Evolutionary conservation across 2,329 filamentous ascomycete genomes (phyloP).

Genomic region (Pseudocercospora fijiensis): DNA sequence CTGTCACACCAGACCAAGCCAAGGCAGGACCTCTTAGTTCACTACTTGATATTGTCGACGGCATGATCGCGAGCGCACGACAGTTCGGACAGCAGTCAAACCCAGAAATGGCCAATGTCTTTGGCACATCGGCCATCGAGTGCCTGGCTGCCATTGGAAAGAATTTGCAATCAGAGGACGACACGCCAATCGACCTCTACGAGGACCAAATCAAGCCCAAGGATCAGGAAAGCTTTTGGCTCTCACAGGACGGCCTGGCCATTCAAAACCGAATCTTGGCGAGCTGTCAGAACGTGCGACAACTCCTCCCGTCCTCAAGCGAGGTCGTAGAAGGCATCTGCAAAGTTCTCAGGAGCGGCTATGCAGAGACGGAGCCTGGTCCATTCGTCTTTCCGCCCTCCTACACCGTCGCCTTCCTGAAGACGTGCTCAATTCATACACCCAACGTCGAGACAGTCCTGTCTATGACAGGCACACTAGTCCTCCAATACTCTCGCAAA

Average conservation of each 20-base stretch:
- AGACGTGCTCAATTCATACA: slow-evolving; percentile 55
- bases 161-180: slow-evolving; percentile 67
- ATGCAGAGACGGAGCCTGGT: slow-evolving; percentile 70
- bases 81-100: slow-evolving; percentile 37
- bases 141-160: slow-evolving; percentile 70
- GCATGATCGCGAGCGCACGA: slow-evolving; percentile 55
- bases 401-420: slow-evolving; percentile 63
- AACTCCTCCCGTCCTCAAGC: slow-evolving; percentile 58
- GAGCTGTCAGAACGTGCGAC: slow-evolving; percentile 52
- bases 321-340: slow-evolving; percentile 73
- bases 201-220: slow-evolving; percentile 41
- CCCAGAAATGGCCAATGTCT: slow-evolving; percentile 44
- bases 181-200: slow-evolving; percentile 68
- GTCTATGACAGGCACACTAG: slow-evolving; percentile 68
- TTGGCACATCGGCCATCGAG: slow-evolving; percentile 58
- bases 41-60: slow-evolving; percentile 61
- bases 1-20: slow-evolving; percentile 58
- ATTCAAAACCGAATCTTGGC: slow-evolving; percentile 53
- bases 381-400: slow-evolving; percentile 72
- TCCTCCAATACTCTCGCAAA: slow-evolving; percentile 45
- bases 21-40: slow-evolving; percentile 57
- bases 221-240: slow-evolving; percentile 49
- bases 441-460: slow-evolving; percentile 68
- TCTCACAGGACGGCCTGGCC: slow-evolving; percentile 47
- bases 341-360: slow-evolving; percentile 69